Conservation (phyloP, 176 grass and related monocot genomes). For the Coix lacrymajobi region DNA sequence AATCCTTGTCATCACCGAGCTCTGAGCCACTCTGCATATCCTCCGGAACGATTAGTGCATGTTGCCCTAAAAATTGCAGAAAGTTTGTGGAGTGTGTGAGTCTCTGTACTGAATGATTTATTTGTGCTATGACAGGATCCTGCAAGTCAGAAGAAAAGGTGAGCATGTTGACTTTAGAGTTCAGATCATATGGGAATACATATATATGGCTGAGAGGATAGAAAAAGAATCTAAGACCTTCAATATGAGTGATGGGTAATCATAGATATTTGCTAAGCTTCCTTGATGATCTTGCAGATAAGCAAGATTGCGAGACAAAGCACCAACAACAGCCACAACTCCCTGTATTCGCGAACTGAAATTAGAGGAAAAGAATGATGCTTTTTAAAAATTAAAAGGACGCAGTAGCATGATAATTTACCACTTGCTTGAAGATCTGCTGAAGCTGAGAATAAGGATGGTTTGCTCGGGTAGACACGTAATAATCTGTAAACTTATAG, state of each 20-base stretch:
- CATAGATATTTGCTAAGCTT: slow-evolving; percentile 76
- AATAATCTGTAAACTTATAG: slow-evolving; percentile 86
- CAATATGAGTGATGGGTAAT: slow-evolving; percentile 63
- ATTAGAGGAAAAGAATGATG: background rate
- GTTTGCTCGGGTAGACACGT: slow-evolving; percentile 75
- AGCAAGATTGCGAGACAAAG: slow-evolving; percentile 81
- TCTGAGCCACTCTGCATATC: slow-evolving; percentile 46
- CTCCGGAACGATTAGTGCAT: slow-evolving; percentile 61
- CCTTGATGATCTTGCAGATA: slow-evolving; percentile 74
- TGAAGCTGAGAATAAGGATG: slow-evolving; percentile 95
- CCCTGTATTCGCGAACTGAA: slow-evolving; percentile 52
- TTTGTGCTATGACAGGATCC: slow-evolving; percentile 93
- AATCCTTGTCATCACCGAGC: slow-evolving; percentile 47
- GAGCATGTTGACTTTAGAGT: background rate
- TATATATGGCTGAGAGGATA: background rate
- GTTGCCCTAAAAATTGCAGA: slow-evolving; percentile 80
- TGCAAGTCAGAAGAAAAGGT: slow-evolving; percentile 30
- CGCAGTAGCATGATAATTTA: slow-evolving; percentile 30
- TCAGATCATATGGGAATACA: background rate
- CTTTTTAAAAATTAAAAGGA: background rate
- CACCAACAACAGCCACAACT: slow-evolving; percentile 85
- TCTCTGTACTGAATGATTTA: slow-evolving; percentile 88
- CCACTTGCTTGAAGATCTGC: slow-evolving; percentile 97
- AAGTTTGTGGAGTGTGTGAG: slow-evolving; percentile 83
- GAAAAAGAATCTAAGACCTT: slow-evolving; percentile 44